Percentiles rank a stretch among this genome's conserved stretches.
These are phyloP conservation scores for Ganoderma boninense DNA, from an alignment of 1,284 basidiomycete genomes.

Conservation along the genomic window DNA sequence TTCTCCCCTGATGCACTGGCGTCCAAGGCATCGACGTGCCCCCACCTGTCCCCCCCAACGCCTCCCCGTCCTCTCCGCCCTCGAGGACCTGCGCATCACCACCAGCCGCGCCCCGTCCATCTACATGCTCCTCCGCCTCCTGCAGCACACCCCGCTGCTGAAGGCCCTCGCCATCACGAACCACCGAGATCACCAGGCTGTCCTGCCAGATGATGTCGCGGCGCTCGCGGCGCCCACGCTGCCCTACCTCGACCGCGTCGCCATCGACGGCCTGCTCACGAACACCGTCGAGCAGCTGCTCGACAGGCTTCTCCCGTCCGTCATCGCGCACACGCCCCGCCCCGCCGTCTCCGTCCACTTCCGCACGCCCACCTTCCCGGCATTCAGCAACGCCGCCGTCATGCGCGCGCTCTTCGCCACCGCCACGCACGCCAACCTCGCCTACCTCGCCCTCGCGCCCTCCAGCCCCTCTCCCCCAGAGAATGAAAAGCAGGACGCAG, in stretches of 20 bases:
- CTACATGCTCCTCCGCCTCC: slow-evolving; percentile 14
- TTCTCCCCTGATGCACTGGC: slow-evolving; percentile 3
- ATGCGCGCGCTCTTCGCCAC: slow-evolving; percentile 6
- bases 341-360: slow-evolving; percentile 18
- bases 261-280: slow-evolving; percentile 18
- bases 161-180: slow-evolving; percentile 11
- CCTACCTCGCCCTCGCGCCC: slow-evolving; percentile 10
- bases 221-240: slow-evolving; percentile 12
- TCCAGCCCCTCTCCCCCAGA: background rate
- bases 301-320: slow-evolving; percentile 9
- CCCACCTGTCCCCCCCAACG: background rate
- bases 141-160: slow-evolving; percentile 20
- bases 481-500: background rate
- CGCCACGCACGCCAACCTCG: slow-evolving; percentile 16
- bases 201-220: slow-evolving; percentile 5
- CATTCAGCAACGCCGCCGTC: slow-evolving; percentile 7
- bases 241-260: slow-evolving; percentile 14
- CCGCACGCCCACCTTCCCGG: slow-evolving; percentile 8
- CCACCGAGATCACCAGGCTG: slow-evolving; percentile 1
- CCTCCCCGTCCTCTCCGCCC: background rate
- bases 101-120: slow-evolving; percentile 15
- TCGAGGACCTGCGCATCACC: slow-evolving; percentile 14
- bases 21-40: background rate
- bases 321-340: background rate
- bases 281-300: slow-evolving; percentile 9